These are phyloP conservation scores for Puccinia brachypodii DNA, from an alignment of 1,284 basidiomycete species.

Conservation along the genomic window DNA sequence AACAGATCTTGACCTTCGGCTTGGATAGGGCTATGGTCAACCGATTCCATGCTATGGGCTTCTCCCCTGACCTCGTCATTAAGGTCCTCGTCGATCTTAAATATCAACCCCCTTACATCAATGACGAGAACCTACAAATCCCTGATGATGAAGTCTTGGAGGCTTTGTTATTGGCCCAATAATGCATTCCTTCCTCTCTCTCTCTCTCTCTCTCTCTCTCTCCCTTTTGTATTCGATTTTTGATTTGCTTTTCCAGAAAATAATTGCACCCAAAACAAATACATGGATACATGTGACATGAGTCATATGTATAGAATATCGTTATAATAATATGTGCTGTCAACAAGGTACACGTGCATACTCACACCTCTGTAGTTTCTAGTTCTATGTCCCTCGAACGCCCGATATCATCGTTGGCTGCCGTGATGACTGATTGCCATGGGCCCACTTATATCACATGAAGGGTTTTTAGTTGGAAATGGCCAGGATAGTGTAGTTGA, in stretches of 20 bases:
- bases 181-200: neutral
- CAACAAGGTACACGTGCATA: no score
- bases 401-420: no score
- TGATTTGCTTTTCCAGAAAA: neutral
- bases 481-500: no score
- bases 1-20: conserved; percentile 59
- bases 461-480: no score
- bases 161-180: conserved; percentile 1
- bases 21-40: conserved; percentile 60
- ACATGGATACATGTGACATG: no score
- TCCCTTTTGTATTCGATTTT: neutral
- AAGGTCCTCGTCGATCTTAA: conserved; percentile 14
- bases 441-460: no score
- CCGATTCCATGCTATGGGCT: conserved; percentile 61
- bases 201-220: neutral
- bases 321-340: no score
- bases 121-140: neutral
- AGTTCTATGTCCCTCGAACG: no score
- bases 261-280: no score
- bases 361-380: no score
- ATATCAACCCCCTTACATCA: conserved; percentile 4
- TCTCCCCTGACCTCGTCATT: conserved; percentile 50
- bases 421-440: no score
- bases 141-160: conserved; percentile 22
- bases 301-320: no score